Evolutionary conservation across 805 yeast species (phyloP), one percentile per base, ranked within the genome.

Genomic region (Yarrowia sp.): DNA sequence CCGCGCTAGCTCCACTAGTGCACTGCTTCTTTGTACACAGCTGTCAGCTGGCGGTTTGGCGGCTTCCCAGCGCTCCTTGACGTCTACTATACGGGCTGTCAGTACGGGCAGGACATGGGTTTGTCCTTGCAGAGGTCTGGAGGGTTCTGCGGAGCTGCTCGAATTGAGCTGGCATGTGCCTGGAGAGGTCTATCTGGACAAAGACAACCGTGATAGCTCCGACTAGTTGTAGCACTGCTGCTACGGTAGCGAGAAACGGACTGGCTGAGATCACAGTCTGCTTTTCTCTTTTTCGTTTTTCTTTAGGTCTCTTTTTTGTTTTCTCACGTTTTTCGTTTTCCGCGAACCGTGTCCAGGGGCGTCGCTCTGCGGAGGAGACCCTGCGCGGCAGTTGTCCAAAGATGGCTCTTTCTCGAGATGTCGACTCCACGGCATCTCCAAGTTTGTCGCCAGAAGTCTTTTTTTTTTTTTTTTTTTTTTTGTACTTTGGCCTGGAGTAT

Each of bases 201-300:
- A 24, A 41, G 46, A 21, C 44, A 39, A 39, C 21, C 44, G 44
- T 39, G 46, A 41, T 41, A 41, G 29, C 46, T 41, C 49, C 47
- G 31, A 41, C 47, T 41, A 41, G 33, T 25, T 24, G 22, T 25
- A 42, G 33, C 22, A 41, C 44, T 6, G 6, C 14, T 10, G 6
- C 5, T 10, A 6, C 44, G 18, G 21, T 39, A 39, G 19, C 19
- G 46, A 39, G 24, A 24, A 24, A 14, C 6, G n/a, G n/a, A 27
- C 29, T 7, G 39, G 39, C 6, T 18, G 21, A 16, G 21, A 16
- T 16, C 22, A n/a, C n/a, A 16, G 4, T 16, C 18, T 35, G 22
- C 7, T 16, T 35, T 35, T 35, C 9, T 35, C 13, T 35, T 35
- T 35, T 35, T 35, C 29, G 27, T 25, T 33, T 33, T 6, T 21